phyloP scores from a whole-genome alignment of 176 grass and related monocot species.

The Hordeum vulgare region DNA sequence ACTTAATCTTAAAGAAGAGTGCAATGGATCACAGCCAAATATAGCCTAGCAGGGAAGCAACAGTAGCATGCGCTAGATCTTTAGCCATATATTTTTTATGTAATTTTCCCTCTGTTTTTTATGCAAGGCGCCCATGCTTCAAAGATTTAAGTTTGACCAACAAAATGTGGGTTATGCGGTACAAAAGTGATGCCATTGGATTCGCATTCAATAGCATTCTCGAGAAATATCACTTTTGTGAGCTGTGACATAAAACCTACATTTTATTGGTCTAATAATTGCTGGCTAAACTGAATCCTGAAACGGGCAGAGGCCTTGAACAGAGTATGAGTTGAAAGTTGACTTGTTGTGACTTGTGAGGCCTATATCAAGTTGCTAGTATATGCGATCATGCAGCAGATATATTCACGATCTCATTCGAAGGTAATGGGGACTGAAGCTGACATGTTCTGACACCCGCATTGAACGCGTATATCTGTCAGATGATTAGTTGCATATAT shows the following conservation, averaged over 20 bases:
- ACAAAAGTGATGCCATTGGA: no score
- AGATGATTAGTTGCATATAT: slow-evolving; percentile 7
- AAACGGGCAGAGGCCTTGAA: neutral
- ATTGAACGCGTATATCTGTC: neutral
- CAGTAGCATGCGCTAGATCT: neutral
- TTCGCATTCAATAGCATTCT: no score
- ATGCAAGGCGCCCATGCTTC: neutral
- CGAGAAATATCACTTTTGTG: no score
- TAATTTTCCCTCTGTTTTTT: neutral
- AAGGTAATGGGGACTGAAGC: neutral
- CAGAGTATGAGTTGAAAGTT: neutral
- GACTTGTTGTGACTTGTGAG: neutral
- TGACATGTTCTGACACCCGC: neutral
- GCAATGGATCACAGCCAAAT: neutral
- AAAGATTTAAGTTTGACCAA: slow-evolving; percentile 1
- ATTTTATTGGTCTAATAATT: neutral
- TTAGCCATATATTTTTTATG: neutral
- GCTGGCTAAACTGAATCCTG: neutral
- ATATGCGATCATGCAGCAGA: neutral
- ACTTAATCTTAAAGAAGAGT: neutral
- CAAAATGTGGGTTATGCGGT: neutral
- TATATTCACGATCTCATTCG: neutral
- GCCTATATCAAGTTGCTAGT: neutral
- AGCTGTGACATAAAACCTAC: neutral
- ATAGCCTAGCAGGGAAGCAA: neutral